phyloP scores from a whole-genome alignment of 805 yeast genomes.

The Starmerella khaoyaiensis region DNA sequence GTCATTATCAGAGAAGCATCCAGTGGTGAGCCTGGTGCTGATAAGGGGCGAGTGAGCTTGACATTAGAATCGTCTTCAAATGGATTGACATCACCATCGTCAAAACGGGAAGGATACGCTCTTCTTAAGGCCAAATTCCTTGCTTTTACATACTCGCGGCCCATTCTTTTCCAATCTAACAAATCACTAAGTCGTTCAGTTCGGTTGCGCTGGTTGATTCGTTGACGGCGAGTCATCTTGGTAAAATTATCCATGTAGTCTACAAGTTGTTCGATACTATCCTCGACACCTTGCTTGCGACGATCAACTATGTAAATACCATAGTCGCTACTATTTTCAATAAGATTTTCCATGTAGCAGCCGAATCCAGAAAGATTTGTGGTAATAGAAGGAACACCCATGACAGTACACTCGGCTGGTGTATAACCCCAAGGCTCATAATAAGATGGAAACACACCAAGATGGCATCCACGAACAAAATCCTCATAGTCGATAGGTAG shows the following conservation, averaged over 20 bases:
- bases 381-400: conserved; percentile 97
- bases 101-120: conserved; percentile 79
- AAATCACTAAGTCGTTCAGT: conserved; percentile 88
- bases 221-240: conserved; percentile 82
- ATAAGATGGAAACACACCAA: conserved; percentile 96
- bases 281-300: conserved; percentile 82
- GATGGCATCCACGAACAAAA: conserved; percentile 93
- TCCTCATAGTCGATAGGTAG: conserved; percentile 91
- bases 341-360: conserved; percentile 95
- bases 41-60: conserved; percentile 78
- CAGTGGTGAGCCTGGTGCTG: conserved; percentile 96
- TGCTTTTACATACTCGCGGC: conserved; percentile 89
- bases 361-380: conserved; percentile 95
- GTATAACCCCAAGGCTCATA: conserved; percentile 99
- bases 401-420: conserved; percentile 97
- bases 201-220: conserved; percentile 94
- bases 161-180: conserved; percentile 97
- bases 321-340: conserved; percentile 86
- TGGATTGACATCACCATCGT: conserved; percentile 26
- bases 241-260: conserved; percentile 83
- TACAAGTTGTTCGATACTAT: conserved; percentile 78
- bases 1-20: conserved; percentile 70
- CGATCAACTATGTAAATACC: conserved; percentile 96
- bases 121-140: conserved; percentile 81
- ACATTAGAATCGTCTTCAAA: conserved; percentile 25